Conservation (phyloP, 805 yeast genomes). For the Lipomyces sp. region DNA sequence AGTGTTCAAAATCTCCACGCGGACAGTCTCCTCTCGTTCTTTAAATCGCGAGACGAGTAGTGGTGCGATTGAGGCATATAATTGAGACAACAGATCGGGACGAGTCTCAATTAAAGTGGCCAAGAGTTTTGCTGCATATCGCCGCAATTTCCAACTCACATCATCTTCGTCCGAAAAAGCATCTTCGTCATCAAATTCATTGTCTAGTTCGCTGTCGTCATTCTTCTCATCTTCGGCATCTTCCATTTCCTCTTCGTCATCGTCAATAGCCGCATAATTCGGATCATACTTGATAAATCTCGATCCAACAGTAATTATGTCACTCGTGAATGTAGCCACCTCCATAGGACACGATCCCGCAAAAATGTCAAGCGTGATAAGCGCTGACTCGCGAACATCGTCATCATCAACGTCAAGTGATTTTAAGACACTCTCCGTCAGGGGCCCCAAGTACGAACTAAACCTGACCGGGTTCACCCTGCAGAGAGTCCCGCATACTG, state of each 20-base stretch:
- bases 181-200: conserved; percentile 52
- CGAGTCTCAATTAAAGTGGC: conserved; percentile 48
- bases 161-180: conserved; percentile 54
- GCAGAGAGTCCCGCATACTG: conserved; percentile 42
- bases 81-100: conserved; percentile 47
- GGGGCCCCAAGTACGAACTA: conserved; percentile 26
- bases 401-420: conserved; percentile 43
- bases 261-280: conserved; percentile 44
- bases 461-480: conserved; percentile 37
- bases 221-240: conserved; percentile 44
- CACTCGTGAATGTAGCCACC: conserved; percentile 41
- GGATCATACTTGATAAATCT: conserved; percentile 55
- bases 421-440: conserved; percentile 39
- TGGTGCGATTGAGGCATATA: conserved; percentile 45
- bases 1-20: conserved; percentile 55
- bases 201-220: conserved; percentile 48
- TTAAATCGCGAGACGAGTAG: conserved; percentile 51
- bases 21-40: conserved; percentile 53
- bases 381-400: conserved; percentile 57
- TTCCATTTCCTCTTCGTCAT: conserved; percentile 21
- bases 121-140: conserved; percentile 54
- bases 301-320: conserved; percentile 44
- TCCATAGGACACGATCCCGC: conserved; percentile 50
- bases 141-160: conserved; percentile 66
- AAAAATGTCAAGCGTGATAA: conserved; percentile 50